Conservation (phyloP, 176 grass and related monocot species). For the Carex myosuroides region DNA sequence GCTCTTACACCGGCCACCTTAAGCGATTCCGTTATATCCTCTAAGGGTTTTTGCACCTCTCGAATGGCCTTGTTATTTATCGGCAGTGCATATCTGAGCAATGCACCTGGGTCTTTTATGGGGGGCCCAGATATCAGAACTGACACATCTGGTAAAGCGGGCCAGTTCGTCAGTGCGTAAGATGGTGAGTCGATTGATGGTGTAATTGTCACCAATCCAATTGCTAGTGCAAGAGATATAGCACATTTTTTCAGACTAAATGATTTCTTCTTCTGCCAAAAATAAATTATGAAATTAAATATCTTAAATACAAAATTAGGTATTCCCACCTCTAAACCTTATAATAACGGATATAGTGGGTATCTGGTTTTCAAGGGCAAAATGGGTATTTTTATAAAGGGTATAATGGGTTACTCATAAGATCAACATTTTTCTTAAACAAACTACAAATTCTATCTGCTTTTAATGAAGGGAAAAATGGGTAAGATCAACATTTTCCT, state of each 20-base stretch:
- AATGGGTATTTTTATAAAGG: too few relatives aligned
- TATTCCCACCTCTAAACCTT: too few relatives aligned
- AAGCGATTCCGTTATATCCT: conserved; percentile 89
- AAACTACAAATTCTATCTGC: too few relatives aligned
- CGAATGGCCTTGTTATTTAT: conserved; percentile 91
- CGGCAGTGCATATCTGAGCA: conserved; percentile 92
- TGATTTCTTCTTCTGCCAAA: conserved; percentile 46
- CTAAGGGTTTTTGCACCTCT: conserved; percentile 93
- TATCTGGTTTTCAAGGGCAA: too few relatives aligned
- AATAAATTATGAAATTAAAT: conserved; percentile 17
- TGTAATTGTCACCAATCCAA: conserved; percentile 53
- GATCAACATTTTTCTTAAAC: too few relatives aligned
- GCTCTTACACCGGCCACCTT: conserved; percentile 92
- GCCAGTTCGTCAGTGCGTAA: conserved; percentile 42
- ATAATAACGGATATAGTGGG: too few relatives aligned
- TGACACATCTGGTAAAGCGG: conserved; percentile 73
- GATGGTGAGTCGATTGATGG: conserved; percentile 39
- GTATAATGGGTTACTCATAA: too few relatives aligned
- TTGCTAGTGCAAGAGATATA: conserved; percentile 67
- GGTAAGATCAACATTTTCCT: not conserved
- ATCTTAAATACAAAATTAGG: not conserved
- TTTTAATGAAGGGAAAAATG: too few relatives aligned
- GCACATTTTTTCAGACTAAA: conserved; percentile 69
- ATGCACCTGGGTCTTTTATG: conserved; percentile 94
- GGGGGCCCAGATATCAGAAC: conserved; percentile 95